Evolutionary conservation across 2,329 filamentous ascomycete genomes (phyloP).

Genomic region (Fusarium clavum): DNA sequence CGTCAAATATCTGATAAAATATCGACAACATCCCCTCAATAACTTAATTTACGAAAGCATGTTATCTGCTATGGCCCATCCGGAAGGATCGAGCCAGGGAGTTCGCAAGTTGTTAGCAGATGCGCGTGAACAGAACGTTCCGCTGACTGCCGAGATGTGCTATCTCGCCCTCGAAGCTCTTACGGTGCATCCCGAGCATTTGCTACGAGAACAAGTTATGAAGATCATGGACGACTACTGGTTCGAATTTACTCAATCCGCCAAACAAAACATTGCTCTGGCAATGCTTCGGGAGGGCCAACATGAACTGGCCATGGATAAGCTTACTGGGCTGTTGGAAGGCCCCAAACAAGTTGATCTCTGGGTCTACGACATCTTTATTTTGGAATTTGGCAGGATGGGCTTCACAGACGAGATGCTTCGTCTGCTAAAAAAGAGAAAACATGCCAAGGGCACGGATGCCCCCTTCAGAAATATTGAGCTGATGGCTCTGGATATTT

Average conservation of each 20-base stretch:
- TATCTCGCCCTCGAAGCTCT: slow-evolving; percentile 78
- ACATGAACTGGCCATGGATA: slow-evolving; percentile 81
- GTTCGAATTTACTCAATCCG: slow-evolving; percentile 63
- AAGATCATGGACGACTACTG: slow-evolving; percentile 79
- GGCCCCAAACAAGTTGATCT: slow-evolving; percentile 66
- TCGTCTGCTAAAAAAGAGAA: slow-evolving; percentile 71
- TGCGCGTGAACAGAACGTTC: slow-evolving; percentile 72
- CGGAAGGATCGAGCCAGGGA: slow-evolving; percentile 73
- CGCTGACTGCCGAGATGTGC: slow-evolving; percentile 74
- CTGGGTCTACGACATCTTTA: slow-evolving; percentile 84
- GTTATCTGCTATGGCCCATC: slow-evolving; percentile 76
- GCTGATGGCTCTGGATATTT: slow-evolving; percentile 80
- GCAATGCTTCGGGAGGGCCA: slow-evolving; percentile 85
- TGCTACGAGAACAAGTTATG: slow-evolving; percentile 77
- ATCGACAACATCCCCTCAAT: slow-evolving; percentile 66
- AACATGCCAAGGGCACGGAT: slow-evolving; percentile 50
- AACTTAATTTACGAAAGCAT: slow-evolving; percentile 77
- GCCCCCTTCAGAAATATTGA: slow-evolving; percentile 66
- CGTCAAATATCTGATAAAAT: slow-evolving; percentile 68
- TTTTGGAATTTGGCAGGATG: slow-evolving; percentile 77
- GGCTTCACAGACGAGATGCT: slow-evolving; percentile 84
- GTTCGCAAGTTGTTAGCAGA: slow-evolving; percentile 76
- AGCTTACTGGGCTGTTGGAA: slow-evolving; percentile 74
- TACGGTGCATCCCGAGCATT: slow-evolving; percentile 86
- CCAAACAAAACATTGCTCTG: slow-evolving; percentile 74